Evolutionary conservation across 148 eudicot genomes (phyloP).

Genomic region (Vaccinium macrocarpon): DNA sequence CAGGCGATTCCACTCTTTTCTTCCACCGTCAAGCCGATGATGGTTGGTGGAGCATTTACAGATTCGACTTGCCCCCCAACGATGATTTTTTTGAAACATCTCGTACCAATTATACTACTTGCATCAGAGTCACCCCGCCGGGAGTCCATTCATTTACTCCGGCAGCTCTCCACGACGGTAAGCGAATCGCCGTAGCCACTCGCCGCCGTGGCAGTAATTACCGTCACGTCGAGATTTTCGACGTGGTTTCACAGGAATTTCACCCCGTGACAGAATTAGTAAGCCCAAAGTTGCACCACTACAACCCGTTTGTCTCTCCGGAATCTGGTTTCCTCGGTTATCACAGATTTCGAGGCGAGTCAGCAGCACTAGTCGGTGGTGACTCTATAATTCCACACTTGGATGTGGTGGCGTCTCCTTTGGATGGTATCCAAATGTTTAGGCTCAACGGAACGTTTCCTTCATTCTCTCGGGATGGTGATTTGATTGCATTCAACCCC

Average conservation of each 20-base stretch:
- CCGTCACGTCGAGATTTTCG: slow-evolving; percentile 74
- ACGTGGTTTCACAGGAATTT: slow-evolving; percentile 38
- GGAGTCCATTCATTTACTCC: slow-evolving; percentile 84
- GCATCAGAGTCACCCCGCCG: slow-evolving; percentile 58
- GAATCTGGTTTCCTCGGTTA: slow-evolving; percentile 54
- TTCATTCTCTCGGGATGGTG: slow-evolving; percentile 54
- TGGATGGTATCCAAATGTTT: slow-evolving; percentile 36
- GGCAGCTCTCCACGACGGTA: slow-evolving; percentile 41
- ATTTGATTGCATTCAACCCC: slow-evolving; percentile 53
- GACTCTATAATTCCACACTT: slow-evolving; percentile 44
- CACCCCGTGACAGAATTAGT: slow-evolving; percentile 42
- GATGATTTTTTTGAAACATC: not conserved
- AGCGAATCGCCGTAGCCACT: slow-evolving; percentile 58
- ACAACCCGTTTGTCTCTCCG: slow-evolving; percentile 77
- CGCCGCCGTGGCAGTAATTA: slow-evolving; percentile 38
- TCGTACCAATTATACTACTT: not conserved
- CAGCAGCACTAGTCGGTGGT: not conserved
- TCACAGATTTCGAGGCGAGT: slow-evolving; percentile 66
- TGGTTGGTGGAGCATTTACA: slow-evolving; percentile 91
- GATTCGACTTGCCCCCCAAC: slow-evolving; percentile 28
- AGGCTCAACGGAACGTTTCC: slow-evolving; percentile 72
- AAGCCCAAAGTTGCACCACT: slow-evolving; percentile 65
- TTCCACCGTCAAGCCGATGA: slow-evolving; percentile 75
- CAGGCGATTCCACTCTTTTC: slow-evolving; percentile 50
- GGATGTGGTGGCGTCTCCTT: slow-evolving; percentile 40